phyloP scores from a whole-genome alignment of 371 early-diverging fungal species.

The Mortierella sp. region DNA sequence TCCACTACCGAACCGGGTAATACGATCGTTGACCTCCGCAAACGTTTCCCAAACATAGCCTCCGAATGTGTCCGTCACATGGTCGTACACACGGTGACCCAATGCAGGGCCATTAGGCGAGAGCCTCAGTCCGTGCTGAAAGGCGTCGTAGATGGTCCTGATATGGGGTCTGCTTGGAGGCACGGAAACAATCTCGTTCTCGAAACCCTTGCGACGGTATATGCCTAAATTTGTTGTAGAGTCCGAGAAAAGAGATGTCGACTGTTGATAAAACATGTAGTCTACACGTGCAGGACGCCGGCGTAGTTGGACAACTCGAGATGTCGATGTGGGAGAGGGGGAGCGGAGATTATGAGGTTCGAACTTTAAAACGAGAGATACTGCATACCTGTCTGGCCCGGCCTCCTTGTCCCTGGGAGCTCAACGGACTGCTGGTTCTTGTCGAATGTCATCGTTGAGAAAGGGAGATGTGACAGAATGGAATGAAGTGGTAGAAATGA shows the following conservation, averaged over 20 bases:
- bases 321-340: too few relatives aligned
- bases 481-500: background rate
- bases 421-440: slow-evolving; percentile 31
- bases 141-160: slow-evolving; percentile 52
- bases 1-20: slow-evolving; percentile 80
- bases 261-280: too few relatives aligned
- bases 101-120: slow-evolving; percentile 43
- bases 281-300: too few relatives aligned
- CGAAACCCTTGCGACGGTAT: slow-evolving; percentile 41
- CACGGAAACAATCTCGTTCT: slow-evolving; percentile 13
- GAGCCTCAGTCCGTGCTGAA: slow-evolving; percentile 42
- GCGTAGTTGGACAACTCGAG: too few relatives aligned
- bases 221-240: slow-evolving; percentile 31
- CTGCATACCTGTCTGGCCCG: slow-evolving; percentile 51
- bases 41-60: slow-evolving; percentile 86
- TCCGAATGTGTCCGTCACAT: slow-evolving; percentile 65
- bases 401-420: slow-evolving; percentile 42
- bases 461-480: background rate
- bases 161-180: slow-evolving; percentile 38
- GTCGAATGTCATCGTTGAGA: background rate
- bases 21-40: slow-evolving; percentile 71
- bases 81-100: slow-evolving; percentile 65
- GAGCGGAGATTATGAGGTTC: background rate
- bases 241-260: background rate
- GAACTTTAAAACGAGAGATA: background rate